A percentile compares a stretch with the other conserved stretches of the same genome.
phyloP scores from a whole-genome alignment of 169 alveolate species.

The Babesia bovis region DNA sequence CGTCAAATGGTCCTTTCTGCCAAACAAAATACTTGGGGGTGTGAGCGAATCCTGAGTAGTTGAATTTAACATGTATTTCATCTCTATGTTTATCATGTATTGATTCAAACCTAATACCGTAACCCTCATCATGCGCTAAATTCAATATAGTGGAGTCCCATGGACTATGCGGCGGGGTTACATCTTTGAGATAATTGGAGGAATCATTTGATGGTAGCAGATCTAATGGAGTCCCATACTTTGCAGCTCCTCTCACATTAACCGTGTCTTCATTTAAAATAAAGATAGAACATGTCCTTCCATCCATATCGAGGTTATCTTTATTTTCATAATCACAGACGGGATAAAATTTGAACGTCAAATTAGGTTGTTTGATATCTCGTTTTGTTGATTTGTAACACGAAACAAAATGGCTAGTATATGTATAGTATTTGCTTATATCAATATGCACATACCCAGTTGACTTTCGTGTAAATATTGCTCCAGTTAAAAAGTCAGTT shows the following conservation, averaged over 20 bases:
- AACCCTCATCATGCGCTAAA: neutral
- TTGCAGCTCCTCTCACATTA: neutral
- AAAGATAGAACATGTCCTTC: slow-evolving; percentile 11
- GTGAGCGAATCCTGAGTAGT: neutral
- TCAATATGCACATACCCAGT: neutral
- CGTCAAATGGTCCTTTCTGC: neutral
- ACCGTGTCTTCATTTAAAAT: neutral
- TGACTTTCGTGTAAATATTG: neutral
- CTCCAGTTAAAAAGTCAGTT: neutral
- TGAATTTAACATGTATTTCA: neutral
- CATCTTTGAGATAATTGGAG: neutral
- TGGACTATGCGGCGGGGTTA: neutral
- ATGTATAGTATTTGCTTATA: slow-evolving; percentile 8
- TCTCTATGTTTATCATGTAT: neutral
- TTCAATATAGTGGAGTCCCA: neutral
- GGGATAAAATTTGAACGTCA: neutral
- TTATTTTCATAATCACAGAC: slow-evolving; percentile 6
- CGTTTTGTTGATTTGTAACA: neutral
- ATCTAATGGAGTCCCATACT: neutral
- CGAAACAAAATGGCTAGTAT: neutral
- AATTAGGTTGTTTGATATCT: neutral
- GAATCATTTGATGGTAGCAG: neutral
- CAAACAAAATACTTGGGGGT: slow-evolving; percentile 15
- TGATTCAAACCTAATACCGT: neutral
- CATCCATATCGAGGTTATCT: neutral